Base-by-base conservation (phyloP, 2,329 filamentous ascomycete species). In the Penicillium sclerotigenum region DNA sequence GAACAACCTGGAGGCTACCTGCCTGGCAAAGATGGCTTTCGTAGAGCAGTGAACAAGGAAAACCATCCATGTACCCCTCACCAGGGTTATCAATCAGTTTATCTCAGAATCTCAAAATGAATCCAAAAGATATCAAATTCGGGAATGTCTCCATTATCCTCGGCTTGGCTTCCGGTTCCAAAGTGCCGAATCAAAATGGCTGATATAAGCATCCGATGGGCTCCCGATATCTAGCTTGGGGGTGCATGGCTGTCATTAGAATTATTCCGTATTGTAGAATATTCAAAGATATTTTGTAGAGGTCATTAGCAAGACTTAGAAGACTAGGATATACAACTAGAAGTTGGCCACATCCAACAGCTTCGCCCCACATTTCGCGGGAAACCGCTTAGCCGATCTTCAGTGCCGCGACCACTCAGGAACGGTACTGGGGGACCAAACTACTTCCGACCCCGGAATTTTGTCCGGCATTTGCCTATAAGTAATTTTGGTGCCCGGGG, bases 391-490 rank as follows among this genome's bases (percentile, higher is more conserved):
- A 73, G 63, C 72, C 72, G 71, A 73, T 68, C 65, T 65, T 57
- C 65, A 59, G 49, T 72, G 70, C 69, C 69, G 70, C 64, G 36
- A 11, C 47, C 34, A 40, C 24, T 31, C 24, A 49, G 59, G 62
- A 59, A 64, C 57, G 60, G 65, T 53, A 61, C 48, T 65, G 59
- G 54, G 47, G 52, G 38, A 58, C 47, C 52, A 28, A 45, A 46
- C 58, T 54, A 52, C 60, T 62, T 66, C 65, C 69, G 62, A 67
- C 66, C 67, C 62, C 65, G 68, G 66, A 68, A 66, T 69, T 54
- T 54, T 55, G 55, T 51, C 65, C 65, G 65, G 62, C 62, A 85
- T 87, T 66, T 65, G 58, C 57, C 56, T 68, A 60, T 71, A 68
- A 71, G 57, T 65, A 58, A 54, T 47, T 58, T 52, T 63, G 48